phyloP scores from a whole-genome alignment of 306 rosid species.

The Quercus suber region DNA sequence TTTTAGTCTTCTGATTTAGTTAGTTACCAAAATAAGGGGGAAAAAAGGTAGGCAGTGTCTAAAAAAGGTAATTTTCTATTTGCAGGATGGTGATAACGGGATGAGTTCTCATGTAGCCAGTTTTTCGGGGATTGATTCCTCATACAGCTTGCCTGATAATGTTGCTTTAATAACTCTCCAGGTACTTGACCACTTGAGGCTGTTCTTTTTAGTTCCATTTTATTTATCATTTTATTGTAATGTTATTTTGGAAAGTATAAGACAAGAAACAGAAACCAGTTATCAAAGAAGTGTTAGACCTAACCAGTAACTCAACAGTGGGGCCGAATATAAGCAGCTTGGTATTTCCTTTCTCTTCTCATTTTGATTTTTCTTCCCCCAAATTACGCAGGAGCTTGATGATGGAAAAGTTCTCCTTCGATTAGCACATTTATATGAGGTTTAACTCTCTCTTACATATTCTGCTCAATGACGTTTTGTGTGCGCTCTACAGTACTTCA shows the following conservation, averaged over 20 bases:
- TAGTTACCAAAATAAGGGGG: neutral
- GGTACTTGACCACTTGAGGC: slow-evolving; percentile 23
- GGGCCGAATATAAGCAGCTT: neutral
- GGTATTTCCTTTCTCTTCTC: neutral
- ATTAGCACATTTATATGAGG: slow-evolving; percentile 78
- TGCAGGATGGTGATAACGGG: slow-evolving; percentile 60
- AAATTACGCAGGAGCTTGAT: slow-evolving; percentile 57
- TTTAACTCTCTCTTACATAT: slow-evolving; percentile 16
- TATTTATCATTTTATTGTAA: neutral
- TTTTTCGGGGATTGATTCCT: slow-evolving; percentile 56
- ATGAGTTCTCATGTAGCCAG: slow-evolving; percentile 51
- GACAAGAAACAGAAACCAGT: neutral
- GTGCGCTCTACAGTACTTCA: neutral
- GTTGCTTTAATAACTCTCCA: slow-evolving; percentile 73
- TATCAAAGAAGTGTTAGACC: neutral
- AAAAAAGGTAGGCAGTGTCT: neutral
- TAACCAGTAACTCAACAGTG: neutral
- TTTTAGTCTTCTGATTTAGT: neutral
- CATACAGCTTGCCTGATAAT: slow-evolving; percentile 65
- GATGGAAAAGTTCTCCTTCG: slow-evolving; percentile 66
- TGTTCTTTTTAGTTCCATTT: slow-evolving; percentile 13
- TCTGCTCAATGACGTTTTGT: neutral
- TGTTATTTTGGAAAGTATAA: neutral
- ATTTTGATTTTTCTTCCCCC: neutral
- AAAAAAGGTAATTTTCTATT: slow-evolving; percentile 3